Evolutionary conservation across 2,329 filamentous ascomycete species (phyloP), one percentile per base, ranked within the genome.

Genomic region (Fusarium xylarioides): DNA sequence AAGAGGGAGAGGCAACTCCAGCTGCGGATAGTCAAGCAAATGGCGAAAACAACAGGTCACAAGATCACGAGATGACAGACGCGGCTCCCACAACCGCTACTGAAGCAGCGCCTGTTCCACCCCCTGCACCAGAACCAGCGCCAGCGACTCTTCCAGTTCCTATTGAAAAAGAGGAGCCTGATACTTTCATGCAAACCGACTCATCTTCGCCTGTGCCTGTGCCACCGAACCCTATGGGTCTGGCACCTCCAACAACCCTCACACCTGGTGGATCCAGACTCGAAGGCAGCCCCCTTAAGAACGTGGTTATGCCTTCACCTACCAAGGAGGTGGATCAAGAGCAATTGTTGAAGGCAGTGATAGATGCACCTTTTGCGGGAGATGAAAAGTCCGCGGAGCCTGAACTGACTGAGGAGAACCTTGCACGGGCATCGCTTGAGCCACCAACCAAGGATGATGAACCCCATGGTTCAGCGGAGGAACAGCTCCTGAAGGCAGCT

Each of bases 241-340:
- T 82, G 37, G 76, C 80, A 5, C 74, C 73, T 10, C 73, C 83
- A 40, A 55, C 79, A 50, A 71, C 75, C 23, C 71, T 80, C 32
- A 71, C 77, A 5, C 68, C 76, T 52, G 69, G 74, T 40, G 80
- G 82, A 7, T 80, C 82, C 2, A 82, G 76, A 68, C 74, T 82
- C 7, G 86, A 87, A 70, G 87, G 86, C 6, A 89, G 87, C 58
- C 87, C 87, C 2, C 78, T 89, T 26, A 88, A 88, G 79, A 86
- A 88, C 54, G 85, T 88, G 40, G 80, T 86, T 34, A 66, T 86
- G 21, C 82, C 81, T 15, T 87, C 86, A 15, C 85, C 86, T 1
- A 84, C 83, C 2, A 83, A 85, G 26, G 75, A 81, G 28, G 37
- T 67, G 15, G 46, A 68, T 30, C 55, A 70, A 11, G 68, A 75